A percentile compares a stretch with the other conserved stretches of the same genome.
Conservation (phyloP, 2,329 filamentous ascomycete species). For the Sporothrix protearum region DNA sequence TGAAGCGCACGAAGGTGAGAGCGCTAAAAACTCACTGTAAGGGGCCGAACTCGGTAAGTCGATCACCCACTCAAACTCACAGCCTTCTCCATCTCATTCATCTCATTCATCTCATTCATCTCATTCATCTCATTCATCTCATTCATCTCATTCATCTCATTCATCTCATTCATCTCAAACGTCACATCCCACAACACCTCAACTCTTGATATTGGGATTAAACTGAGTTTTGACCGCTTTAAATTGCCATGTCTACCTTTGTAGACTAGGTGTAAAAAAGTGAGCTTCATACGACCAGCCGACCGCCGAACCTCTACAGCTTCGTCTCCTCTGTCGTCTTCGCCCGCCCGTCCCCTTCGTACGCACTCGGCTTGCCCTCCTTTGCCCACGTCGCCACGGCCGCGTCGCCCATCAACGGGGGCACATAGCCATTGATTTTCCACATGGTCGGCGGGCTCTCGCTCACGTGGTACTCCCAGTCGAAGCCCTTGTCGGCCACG, state of each 20-base stretch:
- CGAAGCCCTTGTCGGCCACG: slow-evolving; percentile 41
- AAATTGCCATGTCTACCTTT: too few relatives aligned
- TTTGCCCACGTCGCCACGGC: slow-evolving; percentile 10
- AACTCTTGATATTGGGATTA: neutral
- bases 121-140: too few relatives aligned
- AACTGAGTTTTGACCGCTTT: too few relatives aligned
- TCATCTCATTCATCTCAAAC: too few relatives aligned
- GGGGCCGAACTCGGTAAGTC: neutral
- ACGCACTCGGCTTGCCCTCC: slow-evolving; percentile 16
- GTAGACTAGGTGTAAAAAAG: too few relatives aligned
- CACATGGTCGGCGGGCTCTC: slow-evolving; percentile 44
- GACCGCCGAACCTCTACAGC: neutral
- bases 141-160: too few relatives aligned
- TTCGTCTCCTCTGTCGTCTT: neutral
- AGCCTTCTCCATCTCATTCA: too few relatives aligned
- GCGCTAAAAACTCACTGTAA: neutral
- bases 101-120: neutral
- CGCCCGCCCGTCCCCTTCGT: neutral
- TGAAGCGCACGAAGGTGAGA: neutral
- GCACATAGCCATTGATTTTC: slow-evolving; percentile 39
- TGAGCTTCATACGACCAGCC: neutral
- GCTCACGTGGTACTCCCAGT: slow-evolving; percentile 43
- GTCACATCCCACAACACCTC: neutral
- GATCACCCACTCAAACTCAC: neutral
- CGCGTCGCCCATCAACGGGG: slow-evolving; percentile 12